Evolutionary conservation across 1,284 basidiomycete genomes (phyloP).

Genomic region (Ustilago xerochloae): DNA sequence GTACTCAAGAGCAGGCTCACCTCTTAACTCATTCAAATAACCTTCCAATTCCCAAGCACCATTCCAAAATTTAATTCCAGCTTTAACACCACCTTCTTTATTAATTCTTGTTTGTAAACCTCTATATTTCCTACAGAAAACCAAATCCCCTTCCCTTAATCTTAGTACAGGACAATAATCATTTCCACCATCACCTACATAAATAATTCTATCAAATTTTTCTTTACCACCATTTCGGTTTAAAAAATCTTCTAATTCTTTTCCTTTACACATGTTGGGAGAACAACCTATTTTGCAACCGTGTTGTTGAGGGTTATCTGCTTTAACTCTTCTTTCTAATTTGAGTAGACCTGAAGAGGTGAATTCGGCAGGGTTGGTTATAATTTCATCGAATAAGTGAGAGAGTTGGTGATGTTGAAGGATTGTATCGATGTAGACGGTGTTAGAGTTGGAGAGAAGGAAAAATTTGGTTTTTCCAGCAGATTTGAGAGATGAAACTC

Average conservation of each 20-base stretch:
- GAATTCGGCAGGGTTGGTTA: conserved; percentile 94
- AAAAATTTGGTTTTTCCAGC: conserved; percentile 74
- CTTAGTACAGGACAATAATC: conserved; percentile 93
- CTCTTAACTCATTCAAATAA: conserved; percentile 36
- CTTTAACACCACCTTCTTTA: conserved; percentile 55
- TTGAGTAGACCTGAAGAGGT: conserved; percentile 79
- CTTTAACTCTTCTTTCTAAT: conserved; percentile 80
- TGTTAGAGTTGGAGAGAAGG: conserved; percentile 93
- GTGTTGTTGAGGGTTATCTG: conserved; percentile 77
- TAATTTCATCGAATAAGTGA: conserved; percentile 81
- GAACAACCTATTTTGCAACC: conserved; percentile 87
- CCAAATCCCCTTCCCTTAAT: conserved; percentile 69
- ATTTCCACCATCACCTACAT: conserved; percentile 93
- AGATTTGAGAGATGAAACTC: conserved; percentile 80
- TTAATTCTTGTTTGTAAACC: conserved; percentile 64
- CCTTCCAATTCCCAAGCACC: conserved; percentile 67
- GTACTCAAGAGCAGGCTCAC: conserved; percentile 24
- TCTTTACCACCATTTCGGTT: conserved; percentile 74
- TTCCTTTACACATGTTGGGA: conserved; percentile 98
- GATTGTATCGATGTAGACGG: conserved; percentile 86
- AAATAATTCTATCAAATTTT: conserved; percentile 82
- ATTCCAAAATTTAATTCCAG: conserved; percentile 62
- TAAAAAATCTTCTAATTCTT: conserved; percentile 86
- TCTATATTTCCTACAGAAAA: conserved; percentile 62
- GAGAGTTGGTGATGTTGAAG: conserved; percentile 34